Evolutionary conservation across 208 protist genomes (phyloP), one percentile per base, ranked within the genome.

Genomic region (Trypanosoma platydactyli): DNA sequence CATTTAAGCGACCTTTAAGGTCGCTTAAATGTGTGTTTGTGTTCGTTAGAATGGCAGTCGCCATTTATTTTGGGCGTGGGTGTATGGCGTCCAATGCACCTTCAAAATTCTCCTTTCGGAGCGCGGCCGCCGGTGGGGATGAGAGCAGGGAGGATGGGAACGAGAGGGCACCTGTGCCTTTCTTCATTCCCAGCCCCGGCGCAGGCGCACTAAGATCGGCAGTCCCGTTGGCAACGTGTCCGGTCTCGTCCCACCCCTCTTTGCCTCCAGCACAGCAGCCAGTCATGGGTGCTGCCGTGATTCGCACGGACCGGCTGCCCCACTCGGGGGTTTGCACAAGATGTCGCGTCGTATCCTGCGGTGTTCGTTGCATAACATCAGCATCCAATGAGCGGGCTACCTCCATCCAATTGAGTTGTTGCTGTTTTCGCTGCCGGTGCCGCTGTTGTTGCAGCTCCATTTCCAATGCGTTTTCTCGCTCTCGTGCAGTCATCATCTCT

Each of bases 31-130:
- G 33, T 38, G 33, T 38, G 33, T 38, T 38, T 38, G 33, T 38
- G 33, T 38, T 38, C 33, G 33, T 38, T 38, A 38, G 33, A 38
- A 9, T 38, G 33, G 33, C 33, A 9, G 9, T n/a, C n/a, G n/a
- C 33, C 33, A 38, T 9, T 9, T 38, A 38, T 38, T 38, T 38
- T 38, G 3, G 33, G 33, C 9, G 15, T 20, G 60, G 33, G 29
- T 56, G 33, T 18, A 66, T 66, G 25, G 45, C 49, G 16, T 56
- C 33, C 30, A 56, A 20, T 5, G 22, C 60, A 25, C 20, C 15
- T 29, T 55, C 45, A 57, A 66, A 66, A 16, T 56, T 66, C 18
- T 46, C 60, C 35, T 56, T 66, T 2, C 48, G 49, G 25, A 66
- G 35, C 5, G 29, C 30, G 16, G 6, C 30, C 5, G 60, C 46